Conservation (phyloP, 768 basidiomycete species). For the Termitomyces sp. region DNA sequence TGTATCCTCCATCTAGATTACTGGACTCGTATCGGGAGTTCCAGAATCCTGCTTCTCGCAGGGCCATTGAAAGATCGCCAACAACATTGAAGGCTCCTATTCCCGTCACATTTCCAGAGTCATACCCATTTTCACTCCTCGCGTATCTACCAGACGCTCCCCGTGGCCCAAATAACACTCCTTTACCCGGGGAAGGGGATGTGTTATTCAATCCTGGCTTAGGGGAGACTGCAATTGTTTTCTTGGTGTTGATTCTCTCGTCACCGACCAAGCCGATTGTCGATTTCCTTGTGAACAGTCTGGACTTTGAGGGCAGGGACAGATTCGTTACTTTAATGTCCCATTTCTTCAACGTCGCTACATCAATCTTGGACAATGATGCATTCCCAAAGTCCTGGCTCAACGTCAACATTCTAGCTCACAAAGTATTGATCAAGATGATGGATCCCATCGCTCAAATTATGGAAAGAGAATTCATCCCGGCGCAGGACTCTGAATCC, state of each 20-base stretch:
- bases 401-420: conserved; percentile 85
- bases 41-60: conserved; percentile 61
- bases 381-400: conserved; percentile 92
- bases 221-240: conserved; percentile 84
- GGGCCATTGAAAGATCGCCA: conserved; percentile 66
- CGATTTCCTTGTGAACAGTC: conserved; percentile 72
- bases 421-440: conserved; percentile 85
- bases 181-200: conserved; percentile 44
- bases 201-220: conserved; percentile 68
- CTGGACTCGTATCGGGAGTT: conserved; percentile 88
- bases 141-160: conserved; percentile 60
- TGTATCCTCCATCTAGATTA: conserved; percentile 45
- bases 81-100: conserved; percentile 54
- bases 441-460: conserved; percentile 78
- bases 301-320: conserved; percentile 89
- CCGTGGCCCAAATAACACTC: conserved; percentile 39
- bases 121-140: conserved; percentile 88
- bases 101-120: conserved; percentile 89
- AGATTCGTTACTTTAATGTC: conserved; percentile 69
- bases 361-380: conserved; percentile 81
- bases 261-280: conserved; percentile 75
- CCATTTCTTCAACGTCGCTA: conserved; percentile 78
- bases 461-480: conserved; percentile 81
- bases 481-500: conserved; percentile 55
- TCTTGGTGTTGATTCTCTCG: conserved; percentile 79